Evolutionary conservation across 192 early-diverging fungal species (phyloP), one percentile per base, ranked within the genome.

Genomic region (Podila horticola): DNA sequence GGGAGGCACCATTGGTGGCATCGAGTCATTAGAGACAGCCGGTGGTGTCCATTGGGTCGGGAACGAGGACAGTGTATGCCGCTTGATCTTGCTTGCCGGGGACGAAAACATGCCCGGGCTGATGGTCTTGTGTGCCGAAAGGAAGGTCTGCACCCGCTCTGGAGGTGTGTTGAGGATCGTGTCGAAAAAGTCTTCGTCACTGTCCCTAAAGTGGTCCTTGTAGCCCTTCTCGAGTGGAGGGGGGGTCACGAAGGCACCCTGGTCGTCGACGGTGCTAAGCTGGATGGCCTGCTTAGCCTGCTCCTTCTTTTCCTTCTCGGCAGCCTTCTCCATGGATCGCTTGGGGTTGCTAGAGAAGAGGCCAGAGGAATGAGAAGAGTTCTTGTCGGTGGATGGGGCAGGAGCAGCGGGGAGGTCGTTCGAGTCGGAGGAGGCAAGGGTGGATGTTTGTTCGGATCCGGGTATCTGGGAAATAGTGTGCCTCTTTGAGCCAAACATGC

Each of bases 401-500:
- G 9, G 31, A 12, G 64, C n/a, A 17, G 51, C n/a, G 13, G 52
- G 8, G 41, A 45, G 41, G 24, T 55, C 52, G 52, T 34, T 36
- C 19, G 69, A 70, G 0, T 38, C 34, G 19, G 62, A 13, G 45
- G 67, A n/a, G 19, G 61, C 28, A 34, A 60, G 29, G 5, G 68
- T 31, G 26, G 20, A n/a, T 29, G 64, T 66, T 1, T 72, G 64
- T 2, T 58, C 65, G n/a, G 66, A 7, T 34, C 8, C 33, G 45
- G 76, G 76, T 62, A 72, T 79, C 50, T 72, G 66, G 8, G 76
- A 66, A 31, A 72, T 34, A 7, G 70, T 52, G 20, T 72, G 75
- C 52, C 66, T 59, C 66, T 79, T 79, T 55, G 76, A 63, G 61
- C 64, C 66, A 64, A 79, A 79, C 66, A 79, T 72, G 34, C 70